Conservation (phyloP, 2,329 filamentous ascomycete genomes). For the Saccharata proteae region DNA sequence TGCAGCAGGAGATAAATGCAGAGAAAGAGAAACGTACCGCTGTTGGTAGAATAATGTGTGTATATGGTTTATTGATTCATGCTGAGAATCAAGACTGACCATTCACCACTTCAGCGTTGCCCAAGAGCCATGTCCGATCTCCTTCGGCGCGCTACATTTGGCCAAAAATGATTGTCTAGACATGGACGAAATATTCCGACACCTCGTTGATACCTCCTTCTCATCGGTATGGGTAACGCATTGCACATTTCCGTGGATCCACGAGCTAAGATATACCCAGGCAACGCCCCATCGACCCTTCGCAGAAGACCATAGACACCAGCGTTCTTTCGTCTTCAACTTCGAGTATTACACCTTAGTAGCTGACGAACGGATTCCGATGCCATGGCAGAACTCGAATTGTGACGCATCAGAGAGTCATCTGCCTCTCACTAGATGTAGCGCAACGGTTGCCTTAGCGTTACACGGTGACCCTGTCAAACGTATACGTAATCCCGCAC, state of each 20-base stretch:
- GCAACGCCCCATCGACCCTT: slow-evolving; percentile 33
- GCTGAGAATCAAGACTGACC: background rate
- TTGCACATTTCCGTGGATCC: no score
- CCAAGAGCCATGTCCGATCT: slow-evolving; percentile 47
- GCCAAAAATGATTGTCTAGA: slow-evolving; percentile 48
- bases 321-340: slow-evolving; percentile 48
- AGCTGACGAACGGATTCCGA: slow-evolving; percentile 42
- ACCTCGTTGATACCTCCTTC: slow-evolving; percentile 38
- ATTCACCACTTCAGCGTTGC: slow-evolving; percentile 28
- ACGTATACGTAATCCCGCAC: slow-evolving; percentile 37
- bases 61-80: background rate
- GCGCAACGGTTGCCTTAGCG: slow-evolving; percentile 47
- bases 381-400: slow-evolving; percentile 47
- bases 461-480: slow-evolving; percentile 41
- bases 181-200: slow-evolving; percentile 47
- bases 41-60: slow-evolving; percentile 44
- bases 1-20: slow-evolving; percentile 21
- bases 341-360: slow-evolving; percentile 56
- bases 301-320: slow-evolving; percentile 32
- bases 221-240: slow-evolving; percentile 18
- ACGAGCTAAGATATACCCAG: no score
- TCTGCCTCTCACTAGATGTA: slow-evolving; percentile 48
- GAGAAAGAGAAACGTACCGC: slow-evolving; percentile 30
- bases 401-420: slow-evolving; percentile 29
- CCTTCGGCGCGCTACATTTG: slow-evolving; percentile 47